A percentile compares a stretch with the other conserved stretches of the same genome.
phyloP scores from a whole-genome alignment of 1,139 yeast genomes.

The Lodderomyces theae region DNA sequence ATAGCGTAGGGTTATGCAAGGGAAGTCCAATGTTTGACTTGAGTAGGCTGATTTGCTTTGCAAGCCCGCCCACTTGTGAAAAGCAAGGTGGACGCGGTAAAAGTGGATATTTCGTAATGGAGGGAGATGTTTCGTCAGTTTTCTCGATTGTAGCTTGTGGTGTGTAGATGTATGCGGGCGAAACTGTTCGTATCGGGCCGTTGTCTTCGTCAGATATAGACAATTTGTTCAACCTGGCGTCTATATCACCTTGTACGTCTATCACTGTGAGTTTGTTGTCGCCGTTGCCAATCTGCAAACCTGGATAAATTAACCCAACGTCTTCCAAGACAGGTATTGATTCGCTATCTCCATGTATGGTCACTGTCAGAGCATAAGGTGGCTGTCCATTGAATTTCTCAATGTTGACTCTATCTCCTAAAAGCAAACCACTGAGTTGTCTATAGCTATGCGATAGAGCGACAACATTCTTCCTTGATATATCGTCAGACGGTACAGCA shows the following conservation, averaged over 20 bases:
- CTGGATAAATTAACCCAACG: constrained; percentile 57
- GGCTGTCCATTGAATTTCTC: constrained; percentile 50
- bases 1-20: constrained; percentile 69
- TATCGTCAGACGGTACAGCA: constrained; percentile 35
- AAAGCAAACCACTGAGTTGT: constrained; percentile 52
- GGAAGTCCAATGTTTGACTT: constrained; percentile 78
- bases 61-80: constrained; percentile 73
- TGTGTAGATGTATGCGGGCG: constrained; percentile 48
- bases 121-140: constrained; percentile 19
- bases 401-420: constrained; percentile 71
- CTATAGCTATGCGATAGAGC: constrained; percentile 51
- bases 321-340: constrained; percentile 34
- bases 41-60: constrained; percentile 58
- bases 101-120: constrained; percentile 32
- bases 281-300: constrained; percentile 29
- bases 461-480: constrained; percentile 46
- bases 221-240: constrained; percentile 27
- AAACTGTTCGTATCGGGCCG: constrained; percentile 20
- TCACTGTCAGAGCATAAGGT: constrained; percentile 36
- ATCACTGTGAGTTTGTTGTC: constrained; percentile 17
- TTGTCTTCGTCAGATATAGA: constrained; percentile 17
- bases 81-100: constrained; percentile 44
- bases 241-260: constrained; percentile 24
- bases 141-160: constrained; percentile 30
- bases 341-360: constrained; percentile 10